These are phyloP conservation scores for Styphnolobium japonicum DNA, from an alignment of 306 rosid species.

Conservation along the genomic window DNA sequence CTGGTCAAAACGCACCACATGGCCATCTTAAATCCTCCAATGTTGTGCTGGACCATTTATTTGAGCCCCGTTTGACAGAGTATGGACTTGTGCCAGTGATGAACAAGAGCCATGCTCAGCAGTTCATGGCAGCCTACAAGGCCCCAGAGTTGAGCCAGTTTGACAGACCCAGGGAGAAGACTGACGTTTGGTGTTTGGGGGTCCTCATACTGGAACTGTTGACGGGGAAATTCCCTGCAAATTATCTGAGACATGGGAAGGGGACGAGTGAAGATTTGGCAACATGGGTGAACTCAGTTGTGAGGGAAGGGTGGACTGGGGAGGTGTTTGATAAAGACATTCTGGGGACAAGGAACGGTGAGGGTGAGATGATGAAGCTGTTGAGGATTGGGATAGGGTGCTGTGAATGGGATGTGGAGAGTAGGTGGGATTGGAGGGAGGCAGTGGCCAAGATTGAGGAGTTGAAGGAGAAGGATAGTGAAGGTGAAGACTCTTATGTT, in stretches of 20 bases:
- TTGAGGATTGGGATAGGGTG: constrained; percentile 73
- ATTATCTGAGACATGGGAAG: constrained; percentile 51
- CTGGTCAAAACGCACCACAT: constrained; percentile 39
- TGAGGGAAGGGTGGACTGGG: constrained; percentile 70
- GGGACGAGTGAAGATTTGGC: constrained; percentile 50
- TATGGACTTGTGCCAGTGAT: constrained; percentile 50
- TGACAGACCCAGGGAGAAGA: constrained; percentile 37
- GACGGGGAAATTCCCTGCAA: constrained; percentile 70
- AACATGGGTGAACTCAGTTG: constrained; percentile 66
- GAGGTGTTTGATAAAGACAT: constrained; percentile 66
- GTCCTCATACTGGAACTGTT: constrained; percentile 63
- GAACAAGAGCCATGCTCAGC: constrained; percentile 52
- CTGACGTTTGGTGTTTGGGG: constrained; percentile 74
- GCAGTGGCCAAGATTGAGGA: constrained; percentile 59
- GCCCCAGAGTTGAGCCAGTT: constrained; percentile 52
- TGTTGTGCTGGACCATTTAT: constrained; percentile 46
- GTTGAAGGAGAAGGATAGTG: constrained; percentile 50
- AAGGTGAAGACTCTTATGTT: constrained; percentile 33
- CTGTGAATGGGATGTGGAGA: constrained; percentile 49
- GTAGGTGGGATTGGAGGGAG: constrained; percentile 59
- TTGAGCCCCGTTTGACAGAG: constrained; percentile 55
- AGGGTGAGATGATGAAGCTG: constrained; percentile 66
- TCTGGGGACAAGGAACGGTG: constrained; percentile 33
- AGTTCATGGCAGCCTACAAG: constrained; percentile 59
- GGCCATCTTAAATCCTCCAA: constrained; percentile 95